These are phyloP conservation scores for Euphorbia tirucalli DNA, from an alignment of 345 rosid genomes.

Conservation along the genomic window DNA sequence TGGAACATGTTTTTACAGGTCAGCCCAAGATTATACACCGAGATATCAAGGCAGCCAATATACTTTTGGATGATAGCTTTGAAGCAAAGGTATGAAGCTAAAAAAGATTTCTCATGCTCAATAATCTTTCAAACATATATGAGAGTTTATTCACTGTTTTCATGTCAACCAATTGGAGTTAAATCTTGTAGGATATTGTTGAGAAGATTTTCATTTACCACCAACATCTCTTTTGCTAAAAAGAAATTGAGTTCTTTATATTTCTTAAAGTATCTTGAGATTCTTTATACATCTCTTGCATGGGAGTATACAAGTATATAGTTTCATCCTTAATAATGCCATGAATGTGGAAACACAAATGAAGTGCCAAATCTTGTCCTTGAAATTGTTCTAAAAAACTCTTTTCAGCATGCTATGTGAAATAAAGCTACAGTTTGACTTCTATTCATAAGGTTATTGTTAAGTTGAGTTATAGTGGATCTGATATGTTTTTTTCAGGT, in stretches of 20 bases:
- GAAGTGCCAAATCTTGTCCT: neutral
- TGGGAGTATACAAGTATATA: neutral
- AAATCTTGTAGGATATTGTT: neutral
- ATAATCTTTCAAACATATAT: neutral
- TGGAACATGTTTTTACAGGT: slow-evolving; percentile 14
- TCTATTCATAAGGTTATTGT: neutral
- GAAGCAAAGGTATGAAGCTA: slow-evolving; percentile 26
- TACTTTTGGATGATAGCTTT: slow-evolving; percentile 29
- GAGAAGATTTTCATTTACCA: neutral
- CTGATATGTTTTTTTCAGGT: slow-evolving; percentile 12
- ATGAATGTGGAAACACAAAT: neutral
- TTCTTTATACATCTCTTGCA: neutral
- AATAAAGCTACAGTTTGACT: neutral
- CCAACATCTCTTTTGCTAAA: neutral
- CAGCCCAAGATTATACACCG: slow-evolving; percentile 34
- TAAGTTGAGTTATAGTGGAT: neutral
- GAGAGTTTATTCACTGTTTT: neutral
- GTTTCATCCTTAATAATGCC: neutral
- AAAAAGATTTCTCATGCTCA: neutral
- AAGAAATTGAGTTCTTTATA: neutral
- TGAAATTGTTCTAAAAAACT: neutral
- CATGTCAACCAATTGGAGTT: neutral
- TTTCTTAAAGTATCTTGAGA: neutral
- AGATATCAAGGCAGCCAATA: slow-evolving; percentile 31
- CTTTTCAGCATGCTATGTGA: neutral